These are phyloP conservation scores for Torulaspora microellipsoides DNA, from an alignment of 805 yeast species.

Conservation along the genomic window DNA sequence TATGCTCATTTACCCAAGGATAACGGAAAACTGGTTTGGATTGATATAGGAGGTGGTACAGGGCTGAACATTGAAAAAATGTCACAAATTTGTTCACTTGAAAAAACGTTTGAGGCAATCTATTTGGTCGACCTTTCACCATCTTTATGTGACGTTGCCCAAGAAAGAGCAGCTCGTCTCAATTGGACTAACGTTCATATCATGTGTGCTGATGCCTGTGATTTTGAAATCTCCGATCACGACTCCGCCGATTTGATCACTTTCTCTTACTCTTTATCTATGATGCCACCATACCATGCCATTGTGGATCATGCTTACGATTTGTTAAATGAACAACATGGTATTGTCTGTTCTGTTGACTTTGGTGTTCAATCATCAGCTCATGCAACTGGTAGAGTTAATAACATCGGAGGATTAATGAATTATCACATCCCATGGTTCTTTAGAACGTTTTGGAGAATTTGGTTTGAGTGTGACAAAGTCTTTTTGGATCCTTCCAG, in stretches of 20 bases:
- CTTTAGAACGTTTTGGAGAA: constrained; percentile 74
- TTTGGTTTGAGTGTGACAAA: constrained; percentile 83
- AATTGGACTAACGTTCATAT: constrained; percentile 61
- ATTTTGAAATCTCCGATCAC: constrained; percentile 48
- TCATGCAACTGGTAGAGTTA: constrained; percentile 60
- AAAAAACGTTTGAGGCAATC: constrained; percentile 53
- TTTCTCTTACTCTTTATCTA: constrained; percentile 74
- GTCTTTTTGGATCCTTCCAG: constrained; percentile 76
- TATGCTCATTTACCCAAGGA: constrained; percentile 46
- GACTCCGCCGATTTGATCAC: constrained; percentile 65
- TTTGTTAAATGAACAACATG: constrained; percentile 48
- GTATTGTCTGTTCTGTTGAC: constrained; percentile 68
- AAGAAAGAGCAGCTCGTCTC: constrained; percentile 45
- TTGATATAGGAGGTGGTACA: constrained; percentile 84
- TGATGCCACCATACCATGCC: constrained; percentile 81
- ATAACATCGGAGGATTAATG: constrained; percentile 69
- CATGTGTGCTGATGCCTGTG: constrained; percentile 70
- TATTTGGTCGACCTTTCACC: constrained; percentile 75
- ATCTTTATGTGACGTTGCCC: constrained; percentile 69
- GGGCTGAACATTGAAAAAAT: constrained; percentile 77
- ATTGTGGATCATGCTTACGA: constrained; percentile 64
- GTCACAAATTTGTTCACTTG: constrained; percentile 42
- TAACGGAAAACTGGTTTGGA: constrained; percentile 45
- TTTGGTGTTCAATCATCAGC: constrained; percentile 72
- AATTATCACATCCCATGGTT: constrained; percentile 75